Percentiles rank a stretch among this genome's conserved stretches.
Conservation (phyloP, 139 green algal species). For the Chlorella sorokiniana region DNA sequence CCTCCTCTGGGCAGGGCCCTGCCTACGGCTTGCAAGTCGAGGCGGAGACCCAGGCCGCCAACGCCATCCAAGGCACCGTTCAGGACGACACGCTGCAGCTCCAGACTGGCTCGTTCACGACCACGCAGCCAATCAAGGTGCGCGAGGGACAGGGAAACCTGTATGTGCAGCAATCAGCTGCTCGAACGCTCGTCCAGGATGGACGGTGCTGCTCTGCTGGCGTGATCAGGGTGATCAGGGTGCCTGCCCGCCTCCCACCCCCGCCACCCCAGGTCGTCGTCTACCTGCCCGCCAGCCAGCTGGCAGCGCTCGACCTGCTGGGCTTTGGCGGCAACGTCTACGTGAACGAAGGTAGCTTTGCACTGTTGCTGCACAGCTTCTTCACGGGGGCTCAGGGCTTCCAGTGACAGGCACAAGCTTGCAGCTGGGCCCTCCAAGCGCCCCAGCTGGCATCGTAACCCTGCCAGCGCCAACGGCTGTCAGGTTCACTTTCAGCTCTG, state of each 20-base stretch:
- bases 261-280: not conserved
- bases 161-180: not conserved
- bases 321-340: not conserved
- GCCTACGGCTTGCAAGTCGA: slow-evolving; percentile 21
- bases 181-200: not conserved
- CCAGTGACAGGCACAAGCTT: not conserved
- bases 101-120: not conserved
- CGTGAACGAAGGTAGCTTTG: slow-evolving; percentile 1
- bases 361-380: not conserved
- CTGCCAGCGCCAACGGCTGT: no score
- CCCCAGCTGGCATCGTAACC: not conserved
- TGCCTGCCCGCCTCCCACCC: not conserved
- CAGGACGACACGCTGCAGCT: slow-evolving; percentile 8
- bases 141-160: not conserved
- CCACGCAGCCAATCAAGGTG: slow-evolving; percentile 28
- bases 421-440: not conserved
- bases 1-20: not conserved
- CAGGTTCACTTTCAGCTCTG: not conserved
- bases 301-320: not conserved
- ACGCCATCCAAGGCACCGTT: not conserved
- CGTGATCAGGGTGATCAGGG: no score
- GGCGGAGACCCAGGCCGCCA: not conserved
- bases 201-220: not conserved
- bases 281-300: slow-evolving; percentile 16
- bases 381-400: not conserved